Percentiles rank a stretch among this genome's conserved stretches.
phyloP scores from a whole-genome alignment of 306 rosid genomes.

The Lupinus albus region DNA sequence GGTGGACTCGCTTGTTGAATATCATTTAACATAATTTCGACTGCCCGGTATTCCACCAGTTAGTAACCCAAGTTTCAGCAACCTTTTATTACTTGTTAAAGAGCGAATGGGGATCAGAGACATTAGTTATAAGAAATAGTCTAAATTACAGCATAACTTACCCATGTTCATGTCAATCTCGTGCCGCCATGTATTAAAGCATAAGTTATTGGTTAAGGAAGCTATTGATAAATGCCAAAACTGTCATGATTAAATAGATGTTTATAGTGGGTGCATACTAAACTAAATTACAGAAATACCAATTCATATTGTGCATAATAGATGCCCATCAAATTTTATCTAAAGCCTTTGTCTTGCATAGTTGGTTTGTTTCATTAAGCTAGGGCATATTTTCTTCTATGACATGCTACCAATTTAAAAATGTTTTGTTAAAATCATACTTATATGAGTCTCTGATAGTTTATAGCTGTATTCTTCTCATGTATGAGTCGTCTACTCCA shows the following conservation, averaged over 20 bases:
- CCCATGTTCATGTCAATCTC: not conserved
- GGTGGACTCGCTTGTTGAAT: slow-evolving; percentile 1
- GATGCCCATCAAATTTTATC: not conserved
- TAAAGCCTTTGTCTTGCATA: not conserved
- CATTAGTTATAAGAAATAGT: slow-evolving; percentile 2
- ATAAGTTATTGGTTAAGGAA: not conserved
- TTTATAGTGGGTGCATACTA: not conserved
- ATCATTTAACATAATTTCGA: slow-evolving; percentile 1
- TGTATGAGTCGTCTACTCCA: not conserved
- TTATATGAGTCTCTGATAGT: not conserved
- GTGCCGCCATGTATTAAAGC: slow-evolving; percentile 11
- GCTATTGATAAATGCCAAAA: not conserved
- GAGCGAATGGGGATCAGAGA: slow-evolving; percentile 9
- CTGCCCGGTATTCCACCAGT: not conserved
- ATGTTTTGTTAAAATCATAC: not conserved
- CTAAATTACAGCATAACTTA: no score
- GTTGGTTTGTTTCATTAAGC: not conserved
- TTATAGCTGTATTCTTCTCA: not conserved
- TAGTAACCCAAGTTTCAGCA: not conserved
- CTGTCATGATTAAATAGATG: not conserved
- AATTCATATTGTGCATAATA: not conserved
- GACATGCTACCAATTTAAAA: not conserved
- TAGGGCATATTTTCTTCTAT: not conserved
- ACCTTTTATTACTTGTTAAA: not conserved
- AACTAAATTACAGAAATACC: not conserved